These are phyloP conservation scores for Linnemannia elongata DNA, from an alignment of 192 early-diverging fungal genomes.

Conservation along the genomic window DNA sequence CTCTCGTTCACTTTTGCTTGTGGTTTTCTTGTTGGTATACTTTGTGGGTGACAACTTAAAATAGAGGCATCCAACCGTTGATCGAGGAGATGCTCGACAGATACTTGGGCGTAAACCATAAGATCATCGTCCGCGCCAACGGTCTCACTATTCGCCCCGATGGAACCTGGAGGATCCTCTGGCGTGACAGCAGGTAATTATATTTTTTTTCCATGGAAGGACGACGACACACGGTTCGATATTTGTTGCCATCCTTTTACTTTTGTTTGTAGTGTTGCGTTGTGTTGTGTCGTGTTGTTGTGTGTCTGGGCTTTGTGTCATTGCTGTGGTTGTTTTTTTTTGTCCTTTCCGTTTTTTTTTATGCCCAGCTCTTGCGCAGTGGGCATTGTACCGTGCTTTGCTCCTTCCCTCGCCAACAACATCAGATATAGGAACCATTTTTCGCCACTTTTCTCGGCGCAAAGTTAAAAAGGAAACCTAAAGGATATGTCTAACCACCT, in stretches of 20 bases:
- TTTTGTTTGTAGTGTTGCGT: neutral
- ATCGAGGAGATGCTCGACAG: conserved; percentile 37
- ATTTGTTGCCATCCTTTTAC: neutral
- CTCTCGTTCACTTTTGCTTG: neutral
- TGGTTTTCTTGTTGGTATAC: neutral
- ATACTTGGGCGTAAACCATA: conserved; percentile 29
- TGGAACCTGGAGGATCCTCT: conserved; percentile 40
- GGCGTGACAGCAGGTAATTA: conserved; percentile 50
- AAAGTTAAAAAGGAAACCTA: neutral
- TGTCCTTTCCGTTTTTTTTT: neutral
- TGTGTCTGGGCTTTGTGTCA: neutral
- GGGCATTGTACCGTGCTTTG: no score
- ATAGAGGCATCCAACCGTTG: conserved; percentile 52
- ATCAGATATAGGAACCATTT: neutral
- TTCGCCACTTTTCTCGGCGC: neutral
- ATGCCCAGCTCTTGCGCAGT: neutral
- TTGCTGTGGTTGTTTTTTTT: neutral
- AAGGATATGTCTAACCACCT: neutral
- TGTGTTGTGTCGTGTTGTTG: neutral
- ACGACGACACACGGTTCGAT: neutral
- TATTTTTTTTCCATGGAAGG: neutral
- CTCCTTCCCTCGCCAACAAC: neutral
- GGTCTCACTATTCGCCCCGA: conserved; percentile 15
- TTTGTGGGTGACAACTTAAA: neutral
- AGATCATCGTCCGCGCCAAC: conserved; percentile 33